Evolutionary conservation across 495 filamentous ascomycete genomes (phyloP).

Genomic region (Apiosordaria backusii): DNA sequence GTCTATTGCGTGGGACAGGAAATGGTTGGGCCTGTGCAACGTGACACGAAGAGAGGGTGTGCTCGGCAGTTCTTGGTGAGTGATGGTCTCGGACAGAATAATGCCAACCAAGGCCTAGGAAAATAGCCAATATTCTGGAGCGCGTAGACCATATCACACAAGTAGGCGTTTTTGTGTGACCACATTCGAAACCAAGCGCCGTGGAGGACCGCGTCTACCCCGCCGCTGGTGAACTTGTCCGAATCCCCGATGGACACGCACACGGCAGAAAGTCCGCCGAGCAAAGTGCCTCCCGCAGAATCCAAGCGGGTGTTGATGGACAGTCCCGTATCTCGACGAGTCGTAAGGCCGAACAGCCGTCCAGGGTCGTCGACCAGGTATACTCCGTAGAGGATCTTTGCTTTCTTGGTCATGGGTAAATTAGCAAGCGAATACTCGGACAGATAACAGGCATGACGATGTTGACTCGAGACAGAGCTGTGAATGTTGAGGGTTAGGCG

Average conservation of each 20-base stretch:
- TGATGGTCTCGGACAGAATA: neutral
- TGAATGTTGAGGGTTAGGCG: neutral
- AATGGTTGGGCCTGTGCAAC: neutral
- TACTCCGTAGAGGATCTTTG: no score
- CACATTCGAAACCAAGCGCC: neutral
- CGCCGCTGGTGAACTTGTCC: constrained; percentile 1
- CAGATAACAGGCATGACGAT: neutral
- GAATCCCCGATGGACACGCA: neutral
- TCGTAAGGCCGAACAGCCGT: neutral
- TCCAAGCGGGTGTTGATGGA: neutral
- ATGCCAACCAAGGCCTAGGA: neutral
- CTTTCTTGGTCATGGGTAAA: neutral
- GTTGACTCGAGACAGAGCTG: neutral
- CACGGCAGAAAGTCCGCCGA: neutral
- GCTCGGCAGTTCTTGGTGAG: neutral
- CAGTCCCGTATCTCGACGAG: constrained; percentile 4
- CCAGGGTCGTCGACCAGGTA: neutral
- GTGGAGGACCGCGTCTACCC: neutral
- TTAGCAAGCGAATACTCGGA: neutral
- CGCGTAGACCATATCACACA: neutral
- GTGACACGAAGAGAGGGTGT: neutral
- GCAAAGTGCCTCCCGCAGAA: neutral
- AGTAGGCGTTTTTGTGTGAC: neutral
- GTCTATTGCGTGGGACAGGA: constrained; percentile 1
- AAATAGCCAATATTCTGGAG: neutral